Conservation (phyloP, 2,329 filamentous ascomycete genomes). For the Epichloe elymi region DNA sequence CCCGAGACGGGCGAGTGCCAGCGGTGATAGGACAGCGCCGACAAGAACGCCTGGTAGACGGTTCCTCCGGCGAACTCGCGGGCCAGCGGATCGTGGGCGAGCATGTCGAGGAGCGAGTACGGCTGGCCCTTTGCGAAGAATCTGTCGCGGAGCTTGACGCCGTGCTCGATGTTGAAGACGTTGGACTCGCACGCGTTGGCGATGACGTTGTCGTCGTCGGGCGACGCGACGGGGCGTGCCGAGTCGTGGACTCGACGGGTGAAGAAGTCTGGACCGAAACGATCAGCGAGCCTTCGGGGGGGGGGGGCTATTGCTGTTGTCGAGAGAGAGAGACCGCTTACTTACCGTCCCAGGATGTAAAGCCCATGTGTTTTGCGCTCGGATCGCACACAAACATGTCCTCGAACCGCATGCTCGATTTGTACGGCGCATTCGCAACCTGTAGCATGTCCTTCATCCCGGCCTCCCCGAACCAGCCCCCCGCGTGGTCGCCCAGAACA, state of each 20-base stretch:
- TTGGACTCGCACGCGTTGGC: conserved; percentile 53
- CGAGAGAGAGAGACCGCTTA: too few relatives aligned
- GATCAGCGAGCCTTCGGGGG: too few relatives aligned
- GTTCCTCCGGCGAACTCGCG: conserved; percentile 47
- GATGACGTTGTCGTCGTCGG: conserved; percentile 40
- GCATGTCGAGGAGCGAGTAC: conserved; percentile 52
- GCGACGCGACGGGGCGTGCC: conserved; percentile 43
- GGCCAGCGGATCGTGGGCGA: conserved; percentile 40
- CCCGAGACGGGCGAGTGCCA: conserved; percentile 60
- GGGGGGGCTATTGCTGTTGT: too few relatives aligned
- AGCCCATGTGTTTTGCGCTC: conserved; percentile 40
- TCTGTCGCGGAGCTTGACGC: conserved; percentile 41
- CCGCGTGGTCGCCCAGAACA: conserved; percentile 29
- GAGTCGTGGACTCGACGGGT: conserved; percentile 40
- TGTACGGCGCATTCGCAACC: conserved; percentile 34
- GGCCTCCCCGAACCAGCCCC: conserved; percentile 45
- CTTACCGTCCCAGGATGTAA: conserved; percentile 50
- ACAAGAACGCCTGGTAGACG: conserved; percentile 59
- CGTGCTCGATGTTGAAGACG: conserved; percentile 36
- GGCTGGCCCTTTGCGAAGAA: conserved; percentile 61
- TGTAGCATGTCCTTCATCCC: conserved; percentile 34
- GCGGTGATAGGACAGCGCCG: conserved; percentile 54
- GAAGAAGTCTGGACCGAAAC: conserved; percentile 43
- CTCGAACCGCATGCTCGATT: conserved; percentile 35
- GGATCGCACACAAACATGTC: conserved; percentile 50